phyloP scores from a whole-genome alignment of 352 stramenopile species.

The Pythium grandisporangium region DNA sequence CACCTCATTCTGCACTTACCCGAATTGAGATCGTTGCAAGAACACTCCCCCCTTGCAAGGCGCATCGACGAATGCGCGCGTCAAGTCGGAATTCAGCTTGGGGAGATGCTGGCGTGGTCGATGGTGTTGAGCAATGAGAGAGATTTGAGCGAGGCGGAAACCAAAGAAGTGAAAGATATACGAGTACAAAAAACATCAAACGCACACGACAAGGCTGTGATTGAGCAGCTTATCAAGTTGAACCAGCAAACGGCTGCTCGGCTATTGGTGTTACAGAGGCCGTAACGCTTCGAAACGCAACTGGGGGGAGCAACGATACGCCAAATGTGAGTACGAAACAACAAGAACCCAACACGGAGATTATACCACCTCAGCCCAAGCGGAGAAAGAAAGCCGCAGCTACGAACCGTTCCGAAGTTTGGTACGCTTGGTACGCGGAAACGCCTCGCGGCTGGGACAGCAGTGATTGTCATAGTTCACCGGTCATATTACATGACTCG shows the following conservation, averaged over 20 bases:
- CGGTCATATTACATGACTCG: not conserved
- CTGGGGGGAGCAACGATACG: too few species aligned
- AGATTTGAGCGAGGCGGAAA: not conserved
- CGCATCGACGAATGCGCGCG: not conserved
- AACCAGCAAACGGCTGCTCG: too few species aligned
- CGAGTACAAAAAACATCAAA: not conserved
- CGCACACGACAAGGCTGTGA: conserved; percentile 2
- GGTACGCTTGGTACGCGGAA: not conserved
- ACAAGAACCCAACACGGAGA: not conserved
- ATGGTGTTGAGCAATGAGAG: not conserved
- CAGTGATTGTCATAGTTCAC: too few species aligned
- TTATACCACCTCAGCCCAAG: not conserved
- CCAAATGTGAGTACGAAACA: not conserved
- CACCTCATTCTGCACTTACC: conserved; percentile 1
- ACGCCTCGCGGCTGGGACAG: too few species aligned
- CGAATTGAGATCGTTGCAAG: not conserved
- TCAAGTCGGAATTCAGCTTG: not conserved
- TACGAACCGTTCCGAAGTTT: conserved; percentile 1
- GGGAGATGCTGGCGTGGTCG: not conserved
- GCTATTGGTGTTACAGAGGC: not conserved
- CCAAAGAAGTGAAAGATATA: not conserved
- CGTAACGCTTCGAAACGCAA: not conserved
- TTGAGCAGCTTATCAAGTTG: conserved; percentile 5
- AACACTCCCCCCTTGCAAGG: not conserved
- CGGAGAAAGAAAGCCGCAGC: not conserved